Base-by-base conservation (phyloP, 2,329 filamentous ascomycete species). In the Botrytis porri region DNA sequence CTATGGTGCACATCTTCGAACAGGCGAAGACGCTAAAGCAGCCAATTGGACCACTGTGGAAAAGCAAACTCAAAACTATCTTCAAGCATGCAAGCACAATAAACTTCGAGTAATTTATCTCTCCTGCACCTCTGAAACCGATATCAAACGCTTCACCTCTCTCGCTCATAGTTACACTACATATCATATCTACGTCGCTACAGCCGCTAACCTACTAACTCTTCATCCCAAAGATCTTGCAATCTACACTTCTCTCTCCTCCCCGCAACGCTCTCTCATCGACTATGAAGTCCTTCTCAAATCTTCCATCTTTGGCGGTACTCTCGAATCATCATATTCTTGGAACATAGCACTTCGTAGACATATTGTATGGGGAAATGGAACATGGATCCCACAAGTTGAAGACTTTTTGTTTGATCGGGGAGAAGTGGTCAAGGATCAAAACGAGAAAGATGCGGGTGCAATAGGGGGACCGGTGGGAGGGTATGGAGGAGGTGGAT, bases 1-100 rank as follows among this genome's bases (percentile, higher is more conserved):
- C 73, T 81, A 82, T 60, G 83, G 82, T 32, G 83, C 80, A 0
- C 81, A 84, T 74, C 73, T 84, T 45, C 78, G 81, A 32, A 82
- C 81, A 1, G 81, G 80, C n/a, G 73, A 71, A 7, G 82, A 84
- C 70, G 82, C 82, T 25, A 64, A 54, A 60, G 64, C 64, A 60
- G 54, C 64, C 18, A 65, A 60, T 39, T 73, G 69, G 60, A 70
- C 69, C 1, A 22, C 32, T 16, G 45, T 67, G 4, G 62, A 62
- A 48, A 59, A 43, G 5, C 70, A 74, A 35, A 43, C 70, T 1
- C 45, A 57, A 35, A 72, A 72, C 6, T 72, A 72, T 43, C 62
- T 73, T 14, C 71, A 73, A 57, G 71, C 71, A 12, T 67, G 65
- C 14, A 73, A 57, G 18, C 71, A 73, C 22, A 70, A 73, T 10